Percentiles rank a stretch among this genome's conserved stretches.
These are phyloP conservation scores for Metschnikowia proteae DNA, from an alignment of 805 yeast genomes.

Conservation along the genomic window DNA sequence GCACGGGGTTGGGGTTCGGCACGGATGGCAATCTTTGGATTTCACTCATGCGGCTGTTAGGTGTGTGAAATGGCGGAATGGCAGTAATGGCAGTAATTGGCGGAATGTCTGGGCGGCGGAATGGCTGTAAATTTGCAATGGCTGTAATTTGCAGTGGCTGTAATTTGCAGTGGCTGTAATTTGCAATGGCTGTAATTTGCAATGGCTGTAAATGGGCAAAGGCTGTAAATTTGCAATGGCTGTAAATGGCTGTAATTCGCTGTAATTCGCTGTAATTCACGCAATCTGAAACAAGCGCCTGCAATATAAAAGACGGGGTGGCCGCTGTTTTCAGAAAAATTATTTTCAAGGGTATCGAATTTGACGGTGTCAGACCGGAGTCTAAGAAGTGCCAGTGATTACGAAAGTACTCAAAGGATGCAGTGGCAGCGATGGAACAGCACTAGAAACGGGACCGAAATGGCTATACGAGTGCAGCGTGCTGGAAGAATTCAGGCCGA, in stretches of 20 bases:
- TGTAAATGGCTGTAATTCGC: neutral
- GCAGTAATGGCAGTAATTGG: neutral
- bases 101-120: too few relatives aligned
- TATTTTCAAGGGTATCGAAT: too few relatives aligned
- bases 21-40: constrained; percentile 19
- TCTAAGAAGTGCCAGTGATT: too few relatives aligned
- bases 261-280: neutral
- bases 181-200: neutral
- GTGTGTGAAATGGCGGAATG: neutral
- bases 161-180: neutral
- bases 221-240: neutral
- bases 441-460: neutral
- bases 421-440: neutral
- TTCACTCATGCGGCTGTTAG: constrained; percentile 14
- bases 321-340: too few relatives aligned
- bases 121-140: too few relatives aligned
- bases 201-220: neutral
- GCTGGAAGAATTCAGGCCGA: neutral
- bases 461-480: neutral
- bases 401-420: too few relatives aligned
- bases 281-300: neutral
- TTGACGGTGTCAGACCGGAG: too few relatives aligned
- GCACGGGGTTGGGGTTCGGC: constrained; percentile 34
- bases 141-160: neutral
- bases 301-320: too few relatives aligned